Percentiles rank a stretch among this genome's conserved stretches.
These are phyloP conservation scores for Gryganskiella cystojenkinii DNA, from an alignment of 192 early-diverging fungal species.

Conservation along the genomic window DNA sequence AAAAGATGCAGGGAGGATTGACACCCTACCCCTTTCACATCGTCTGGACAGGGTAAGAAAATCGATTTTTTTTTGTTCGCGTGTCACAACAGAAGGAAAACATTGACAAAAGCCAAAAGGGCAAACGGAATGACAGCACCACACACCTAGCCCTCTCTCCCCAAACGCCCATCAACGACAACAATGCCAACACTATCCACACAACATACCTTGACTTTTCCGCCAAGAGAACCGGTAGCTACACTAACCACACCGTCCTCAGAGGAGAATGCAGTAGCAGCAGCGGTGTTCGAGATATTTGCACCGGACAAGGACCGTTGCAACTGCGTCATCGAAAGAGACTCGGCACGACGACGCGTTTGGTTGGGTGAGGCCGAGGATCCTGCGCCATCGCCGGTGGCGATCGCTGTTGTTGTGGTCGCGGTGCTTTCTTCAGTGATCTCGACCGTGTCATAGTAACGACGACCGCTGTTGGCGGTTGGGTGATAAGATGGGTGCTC, in stretches of 20 bases:
- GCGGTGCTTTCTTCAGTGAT: conserved; percentile 17
- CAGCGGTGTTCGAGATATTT: background rate
- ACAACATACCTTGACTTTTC: conserved; percentile 41
- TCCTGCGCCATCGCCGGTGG: conserved; percentile 6
- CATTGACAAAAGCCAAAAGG: background rate
- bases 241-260: conserved; percentile 31
- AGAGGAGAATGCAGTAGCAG: background rate
- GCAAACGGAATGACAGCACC: background rate
- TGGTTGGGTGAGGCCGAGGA: conserved; percentile 28
- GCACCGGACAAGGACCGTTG: conserved; percentile 11
- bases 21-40: background rate
- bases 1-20: background rate
- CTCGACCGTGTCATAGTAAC: conserved; percentile 26
- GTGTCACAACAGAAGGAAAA: too few relatives aligned
- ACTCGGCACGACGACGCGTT: conserved; percentile 18
- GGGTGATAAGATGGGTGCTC: conserved; percentile 17
- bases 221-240: conserved; percentile 29
- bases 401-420: conserved; percentile 22
- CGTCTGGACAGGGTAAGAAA: conserved; percentile 9
- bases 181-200: background rate
- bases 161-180: too few relatives aligned
- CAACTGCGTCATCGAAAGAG: conserved; percentile 25
- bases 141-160: too few relatives aligned
- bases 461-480: conserved; percentile 4
- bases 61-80: conserved; percentile 4